These are phyloP conservation scores for Mimosa pudica DNA, from an alignment of 306 rosid species.

Conservation along the genomic window DNA sequence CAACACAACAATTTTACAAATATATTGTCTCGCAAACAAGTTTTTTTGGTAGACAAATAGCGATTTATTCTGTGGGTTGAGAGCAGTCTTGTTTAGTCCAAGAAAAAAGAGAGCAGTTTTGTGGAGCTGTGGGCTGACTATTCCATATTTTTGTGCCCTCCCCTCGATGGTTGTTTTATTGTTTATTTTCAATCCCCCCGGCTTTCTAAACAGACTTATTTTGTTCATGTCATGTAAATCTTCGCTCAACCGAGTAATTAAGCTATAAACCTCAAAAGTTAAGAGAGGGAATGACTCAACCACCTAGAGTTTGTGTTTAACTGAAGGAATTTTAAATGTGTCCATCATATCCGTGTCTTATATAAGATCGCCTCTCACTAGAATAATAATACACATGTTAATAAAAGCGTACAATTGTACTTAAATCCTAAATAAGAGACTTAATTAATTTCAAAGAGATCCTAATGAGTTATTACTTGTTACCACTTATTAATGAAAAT, in stretches of 20 bases:
- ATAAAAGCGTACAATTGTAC: background rate
- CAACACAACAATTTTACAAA: no score
- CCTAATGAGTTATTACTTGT: no score
- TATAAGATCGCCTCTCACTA: no score
- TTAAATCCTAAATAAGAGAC: no score
- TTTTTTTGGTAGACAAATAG: background rate
- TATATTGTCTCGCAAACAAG: no score
- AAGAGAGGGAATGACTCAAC: no score
- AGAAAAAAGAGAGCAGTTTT: no score
- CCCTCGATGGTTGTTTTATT: background rate
- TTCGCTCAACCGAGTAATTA: background rate
- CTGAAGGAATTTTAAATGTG: no score
- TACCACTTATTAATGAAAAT: no score
- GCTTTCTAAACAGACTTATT: background rate
- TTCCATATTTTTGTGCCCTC: background rate
- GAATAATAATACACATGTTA: background rate
- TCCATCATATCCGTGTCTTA: no score
- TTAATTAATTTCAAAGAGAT: no score
- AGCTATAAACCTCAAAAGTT: background rate
- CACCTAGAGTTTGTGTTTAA: no score
- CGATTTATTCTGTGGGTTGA: background rate
- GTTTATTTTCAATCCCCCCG: background rate
- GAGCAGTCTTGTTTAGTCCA: background rate
- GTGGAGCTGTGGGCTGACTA: background rate
- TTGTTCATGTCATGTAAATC: background rate